Conservation (phyloP, 306 rosid genomes). For the Coriaria nepalensis region DNA sequence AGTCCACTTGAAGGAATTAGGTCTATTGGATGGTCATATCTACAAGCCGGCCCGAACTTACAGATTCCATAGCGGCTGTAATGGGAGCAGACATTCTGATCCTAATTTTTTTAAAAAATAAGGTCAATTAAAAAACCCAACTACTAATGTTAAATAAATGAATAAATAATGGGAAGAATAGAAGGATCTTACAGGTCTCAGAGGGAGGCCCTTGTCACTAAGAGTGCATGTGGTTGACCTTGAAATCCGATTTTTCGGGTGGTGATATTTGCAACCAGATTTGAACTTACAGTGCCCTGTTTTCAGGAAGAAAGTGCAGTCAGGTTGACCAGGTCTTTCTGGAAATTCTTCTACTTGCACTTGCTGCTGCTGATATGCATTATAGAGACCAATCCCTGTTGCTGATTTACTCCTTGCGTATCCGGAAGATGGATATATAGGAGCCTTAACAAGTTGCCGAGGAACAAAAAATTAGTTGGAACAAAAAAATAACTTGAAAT, state of each 20-base stretch:
- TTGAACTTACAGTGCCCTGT: constrained; percentile 80
- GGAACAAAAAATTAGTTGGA: constrained; percentile 3
- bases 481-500: background rate
- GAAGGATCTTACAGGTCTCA: constrained; percentile 71
- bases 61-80: constrained; percentile 87
- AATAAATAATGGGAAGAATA: constrained; percentile 7
- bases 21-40: constrained; percentile 51
- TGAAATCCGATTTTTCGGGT: constrained; percentile 54
- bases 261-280: constrained; percentile 82
- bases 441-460: constrained; percentile 45
- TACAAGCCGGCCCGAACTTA: constrained; percentile 89
- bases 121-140: background rate
- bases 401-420: constrained; percentile 41
- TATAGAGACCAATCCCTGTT: constrained; percentile 37
- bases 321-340: constrained; percentile 91
- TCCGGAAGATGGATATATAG: constrained; percentile 45
- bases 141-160: constrained; percentile 7
- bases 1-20: constrained; percentile 26
- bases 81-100: constrained; percentile 53
- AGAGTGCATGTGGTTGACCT: constrained; percentile 35
- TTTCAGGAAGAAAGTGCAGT: constrained; percentile 73
- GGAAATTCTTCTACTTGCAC: constrained; percentile 50
- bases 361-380: constrained; percentile 32
- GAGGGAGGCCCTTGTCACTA: constrained; percentile 84
- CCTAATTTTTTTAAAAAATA: constrained; percentile 38